Percentiles rank a stretch among this genome's conserved stretches.
Evolutionary conservation across 2,329 filamentous ascomycete genomes (phyloP).

Genomic region (Diaporthe helianthi): DNA sequence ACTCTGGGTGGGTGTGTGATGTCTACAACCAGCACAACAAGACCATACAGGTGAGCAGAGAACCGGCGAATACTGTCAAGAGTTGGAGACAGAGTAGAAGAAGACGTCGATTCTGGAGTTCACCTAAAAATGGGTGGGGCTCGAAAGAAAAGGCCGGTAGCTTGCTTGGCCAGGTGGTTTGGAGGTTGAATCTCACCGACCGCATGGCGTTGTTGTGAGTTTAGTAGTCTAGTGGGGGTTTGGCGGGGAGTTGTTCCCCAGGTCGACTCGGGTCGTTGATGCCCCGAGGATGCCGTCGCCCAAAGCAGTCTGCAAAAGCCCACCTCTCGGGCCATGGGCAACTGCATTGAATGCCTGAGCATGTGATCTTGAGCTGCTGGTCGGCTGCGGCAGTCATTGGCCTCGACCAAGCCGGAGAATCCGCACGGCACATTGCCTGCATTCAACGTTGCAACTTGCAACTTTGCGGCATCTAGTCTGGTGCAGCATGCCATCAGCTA

Average conservation of each 20-base stretch:
- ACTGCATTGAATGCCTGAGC: constrained; percentile 7
- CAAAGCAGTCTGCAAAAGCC: neutral
- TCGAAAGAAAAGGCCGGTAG: constrained; percentile 4
- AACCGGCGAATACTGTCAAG: neutral
- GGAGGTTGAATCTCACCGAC: neutral
- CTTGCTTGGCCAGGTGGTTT: constrained; percentile 9
- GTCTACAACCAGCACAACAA: neutral
- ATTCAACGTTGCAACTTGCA: neutral
- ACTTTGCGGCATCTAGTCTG: neutral
- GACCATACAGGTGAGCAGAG: neutral
- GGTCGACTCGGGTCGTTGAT: constrained; percentile 29
- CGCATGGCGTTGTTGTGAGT: constrained; percentile 22
- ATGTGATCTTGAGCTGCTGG: constrained; percentile 11
- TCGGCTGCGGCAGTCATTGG: constrained; percentile 1
- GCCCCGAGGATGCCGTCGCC: constrained; percentile 25
- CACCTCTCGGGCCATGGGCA: neutral
- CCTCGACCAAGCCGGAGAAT: neutral
- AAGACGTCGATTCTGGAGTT: constrained; percentile 10
- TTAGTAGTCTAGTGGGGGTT: constrained; percentile 24
- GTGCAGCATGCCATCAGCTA: neutral
- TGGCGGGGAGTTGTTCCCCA: constrained; percentile 19
- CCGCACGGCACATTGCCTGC: neutral
- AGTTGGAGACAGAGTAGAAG: neutral
- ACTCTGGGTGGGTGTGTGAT: too few relatives aligned
- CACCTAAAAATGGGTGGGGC: neutral